Evolutionary conservation across 2,329 filamentous ascomycete species (phyloP).

Genomic region (Dothistroma pini): DNA sequence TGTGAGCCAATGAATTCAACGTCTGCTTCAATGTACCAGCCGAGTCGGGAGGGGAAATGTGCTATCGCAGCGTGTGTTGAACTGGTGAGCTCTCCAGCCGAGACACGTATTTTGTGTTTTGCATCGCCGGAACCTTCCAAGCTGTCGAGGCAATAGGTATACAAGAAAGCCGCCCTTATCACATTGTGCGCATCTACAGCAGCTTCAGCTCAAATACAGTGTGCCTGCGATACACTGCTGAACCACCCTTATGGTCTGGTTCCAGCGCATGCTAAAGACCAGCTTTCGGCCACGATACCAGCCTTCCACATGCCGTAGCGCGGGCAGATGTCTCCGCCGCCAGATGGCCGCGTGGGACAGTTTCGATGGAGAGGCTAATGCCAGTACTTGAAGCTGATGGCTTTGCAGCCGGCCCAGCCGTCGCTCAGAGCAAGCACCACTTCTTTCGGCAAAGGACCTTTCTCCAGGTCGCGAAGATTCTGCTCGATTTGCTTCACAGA

Average conservation of each 20-base stretch:
- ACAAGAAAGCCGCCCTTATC: neutral
- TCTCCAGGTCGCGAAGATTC: slow-evolving; percentile 40
- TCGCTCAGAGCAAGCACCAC: slow-evolving; percentile 39
- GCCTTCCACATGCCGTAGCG: neutral
- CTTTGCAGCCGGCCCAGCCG: slow-evolving; percentile 31
- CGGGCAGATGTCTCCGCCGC: neutral
- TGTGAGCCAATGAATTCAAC: neutral
- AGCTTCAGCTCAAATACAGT: neutral
- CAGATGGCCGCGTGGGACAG: neutral
- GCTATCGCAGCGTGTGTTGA: too few species aligned
- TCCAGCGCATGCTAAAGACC: neutral
- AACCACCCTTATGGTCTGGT: neutral
- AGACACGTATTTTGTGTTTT: neutral
- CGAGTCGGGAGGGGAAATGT: too few species aligned
- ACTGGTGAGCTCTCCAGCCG: neutral
- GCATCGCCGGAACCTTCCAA: neutral
- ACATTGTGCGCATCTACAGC: neutral
- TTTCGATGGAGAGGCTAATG: neutral
- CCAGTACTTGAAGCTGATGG: neutral
- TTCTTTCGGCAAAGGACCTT: slow-evolving; percentile 40
- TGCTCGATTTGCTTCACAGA: slow-evolving; percentile 38
- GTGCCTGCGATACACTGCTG: neutral
- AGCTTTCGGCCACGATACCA: neutral
- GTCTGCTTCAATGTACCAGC: neutral
- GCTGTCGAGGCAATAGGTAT: neutral